These are phyloP conservation scores for Curvularia sp. DNA, from an alignment of 2,329 filamentous ascomycete species.

Conservation along the genomic window DNA sequence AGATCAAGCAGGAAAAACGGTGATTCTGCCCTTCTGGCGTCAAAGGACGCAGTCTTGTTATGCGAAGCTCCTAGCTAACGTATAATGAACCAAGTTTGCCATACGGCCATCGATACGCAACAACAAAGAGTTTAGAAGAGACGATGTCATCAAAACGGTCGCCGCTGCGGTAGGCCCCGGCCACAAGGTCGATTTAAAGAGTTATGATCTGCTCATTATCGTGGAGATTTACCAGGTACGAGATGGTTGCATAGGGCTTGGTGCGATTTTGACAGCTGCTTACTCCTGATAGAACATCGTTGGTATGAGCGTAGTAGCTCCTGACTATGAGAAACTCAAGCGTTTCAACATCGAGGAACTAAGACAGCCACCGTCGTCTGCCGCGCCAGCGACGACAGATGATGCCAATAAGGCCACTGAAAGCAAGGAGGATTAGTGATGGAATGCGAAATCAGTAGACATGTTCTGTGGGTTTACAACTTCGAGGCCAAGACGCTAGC, in stretches of 20 bases:
- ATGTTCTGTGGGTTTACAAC: conserved; percentile 8
- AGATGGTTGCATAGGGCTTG: conserved; percentile 39
- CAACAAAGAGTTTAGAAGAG: conserved; percentile 71
- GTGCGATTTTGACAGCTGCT: conserved; percentile 27
- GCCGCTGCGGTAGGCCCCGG: conserved; percentile 69
- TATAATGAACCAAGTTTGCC: conserved; percentile 68
- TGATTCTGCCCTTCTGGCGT: conserved; percentile 41
- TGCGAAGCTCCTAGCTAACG: conserved; percentile 30
- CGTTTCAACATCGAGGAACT: conserved; percentile 80
- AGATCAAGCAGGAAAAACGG: conserved; percentile 60
- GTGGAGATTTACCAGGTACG: conserved; percentile 82
- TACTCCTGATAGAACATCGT: conserved; percentile 67
- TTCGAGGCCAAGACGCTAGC: conserved; percentile 9
- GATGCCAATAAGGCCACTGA: conserved; percentile 9
- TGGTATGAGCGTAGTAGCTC: conserved; percentile 79
- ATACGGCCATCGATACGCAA: conserved; percentile 81
- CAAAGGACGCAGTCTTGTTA: conserved; percentile 16
- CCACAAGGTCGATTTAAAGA: conserved; percentile 79
- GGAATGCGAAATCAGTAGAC: conserved; percentile 14
- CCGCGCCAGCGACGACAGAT: conserved; percentile 8
- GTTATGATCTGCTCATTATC: conserved; percentile 79
- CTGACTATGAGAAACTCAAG: conserved; percentile 76
- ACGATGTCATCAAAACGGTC: conserved; percentile 73
- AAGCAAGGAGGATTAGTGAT: conserved; percentile 35
- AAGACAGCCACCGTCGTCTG: conserved; percentile 58